Conservation (phyloP, 1,284 basidiomycete species). For the Boletellus dicymbophilus region DNA sequence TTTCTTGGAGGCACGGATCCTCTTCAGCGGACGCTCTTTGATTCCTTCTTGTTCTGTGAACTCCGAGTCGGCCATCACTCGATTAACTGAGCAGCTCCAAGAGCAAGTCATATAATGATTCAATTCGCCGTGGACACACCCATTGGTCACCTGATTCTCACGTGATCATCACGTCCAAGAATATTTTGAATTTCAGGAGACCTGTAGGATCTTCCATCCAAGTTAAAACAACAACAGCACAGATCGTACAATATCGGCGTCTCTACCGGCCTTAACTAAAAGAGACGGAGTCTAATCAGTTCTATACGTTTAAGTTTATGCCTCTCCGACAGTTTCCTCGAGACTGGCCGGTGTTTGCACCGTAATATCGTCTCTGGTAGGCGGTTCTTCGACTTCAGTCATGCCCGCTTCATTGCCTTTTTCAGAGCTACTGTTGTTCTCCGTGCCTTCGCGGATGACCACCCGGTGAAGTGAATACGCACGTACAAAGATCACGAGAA, state of each 20-base stretch:
- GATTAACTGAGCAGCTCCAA: too few species aligned
- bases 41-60: slow-evolving; percentile 10
- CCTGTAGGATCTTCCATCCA: too few species aligned
- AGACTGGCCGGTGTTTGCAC: slow-evolving; percentile 4
- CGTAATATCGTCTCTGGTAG: slow-evolving; percentile 2
- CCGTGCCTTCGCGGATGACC: slow-evolving; percentile 45
- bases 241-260: too few species aligned
- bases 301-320: too few species aligned
- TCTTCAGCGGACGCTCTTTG: slow-evolving; percentile 26
- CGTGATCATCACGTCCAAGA: too few species aligned
- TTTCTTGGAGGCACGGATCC: slow-evolving; percentile 14
- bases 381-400: neutral
- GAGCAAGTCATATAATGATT: too few species aligned
- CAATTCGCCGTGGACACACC: too few species aligned
- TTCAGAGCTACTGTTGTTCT: slow-evolving; percentile 21
- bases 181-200: too few species aligned
- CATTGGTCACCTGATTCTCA: too few species aligned
- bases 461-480: slow-evolving; percentile 62
- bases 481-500: slow-evolving; percentile 59
- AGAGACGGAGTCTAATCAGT: neutral
- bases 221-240: too few species aligned
- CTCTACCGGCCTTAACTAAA: too few species aligned
- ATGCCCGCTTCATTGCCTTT: slow-evolving; percentile 4
- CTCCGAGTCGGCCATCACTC: slow-evolving; percentile 22
- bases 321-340: neutral